A percentile compares a stretch with the other conserved stretches of the same genome.
Conservation (phyloP, 2,329 filamentous ascomycete species). For the Aspergillus candidus region DNA sequence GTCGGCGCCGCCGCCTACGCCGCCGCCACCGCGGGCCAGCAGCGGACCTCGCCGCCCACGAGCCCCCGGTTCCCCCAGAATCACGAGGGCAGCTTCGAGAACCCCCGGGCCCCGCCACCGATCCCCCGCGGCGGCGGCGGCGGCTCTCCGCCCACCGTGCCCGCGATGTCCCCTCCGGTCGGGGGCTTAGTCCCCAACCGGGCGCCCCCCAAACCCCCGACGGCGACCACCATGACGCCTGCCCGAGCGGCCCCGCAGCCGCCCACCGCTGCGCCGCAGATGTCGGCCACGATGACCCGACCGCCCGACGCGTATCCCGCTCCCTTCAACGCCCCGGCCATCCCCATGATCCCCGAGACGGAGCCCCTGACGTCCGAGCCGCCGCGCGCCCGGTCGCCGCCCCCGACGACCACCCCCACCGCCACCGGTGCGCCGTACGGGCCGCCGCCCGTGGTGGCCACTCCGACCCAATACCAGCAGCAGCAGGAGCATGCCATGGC, state of each 20-base stretch:
- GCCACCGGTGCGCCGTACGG: slow-evolving; percentile 47
- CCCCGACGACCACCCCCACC: slow-evolving; percentile 44
- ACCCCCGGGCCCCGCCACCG: slow-evolving; percentile 85
- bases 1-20: slow-evolving; percentile 38
- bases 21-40: slow-evolving; percentile 42
- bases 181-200: slow-evolving; percentile 67
- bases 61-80: slow-evolving; percentile 86
- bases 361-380: slow-evolving; percentile 60
- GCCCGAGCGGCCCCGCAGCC: slow-evolving; percentile 40
- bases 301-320: slow-evolving; percentile 44
- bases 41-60: slow-evolving; percentile 68
- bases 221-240: slow-evolving; percentile 32
- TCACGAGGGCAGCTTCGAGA: slow-evolving; percentile 92
- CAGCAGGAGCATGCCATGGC: slow-evolving; percentile 82
- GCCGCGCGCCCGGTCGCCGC: slow-evolving; percentile 63
- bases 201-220: slow-evolving; percentile 82
- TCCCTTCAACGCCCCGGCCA: slow-evolving; percentile 44
- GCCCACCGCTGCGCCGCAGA: slow-evolving; percentile 36
- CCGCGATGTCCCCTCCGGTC: slow-evolving; percentile 40
- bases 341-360: slow-evolving; percentile 51
- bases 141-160: slow-evolving; percentile 39
- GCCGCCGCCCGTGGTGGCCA: slow-evolving; percentile 31
- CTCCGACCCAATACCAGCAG: slow-evolving; percentile 48
- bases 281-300: slow-evolving; percentile 40
- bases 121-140: slow-evolving; percentile 56